phyloP scores from a whole-genome alignment of 1,139 yeast species.

The Yarrowia galli region DNA sequence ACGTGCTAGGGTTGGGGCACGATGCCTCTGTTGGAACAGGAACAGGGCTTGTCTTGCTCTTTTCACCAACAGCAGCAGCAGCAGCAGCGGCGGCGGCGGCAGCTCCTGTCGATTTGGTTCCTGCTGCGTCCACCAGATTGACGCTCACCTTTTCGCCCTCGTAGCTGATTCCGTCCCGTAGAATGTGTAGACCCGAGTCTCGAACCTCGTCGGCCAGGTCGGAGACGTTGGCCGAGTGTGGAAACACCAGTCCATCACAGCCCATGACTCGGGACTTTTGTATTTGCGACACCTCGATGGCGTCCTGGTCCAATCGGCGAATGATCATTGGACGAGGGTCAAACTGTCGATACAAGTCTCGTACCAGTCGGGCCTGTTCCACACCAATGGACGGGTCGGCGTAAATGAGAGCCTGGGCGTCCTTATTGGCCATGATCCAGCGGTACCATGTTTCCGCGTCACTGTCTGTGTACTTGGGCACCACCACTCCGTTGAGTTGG shows the following conservation, averaged over 20 bases:
- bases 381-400: conserved; percentile 14
- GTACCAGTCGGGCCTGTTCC: conserved; percentile 23
- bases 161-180: conserved; percentile 5
- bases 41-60: background rate
- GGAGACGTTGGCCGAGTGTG: conserved; percentile 2
- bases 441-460: conserved; percentile 11
- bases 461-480: conserved; percentile 1
- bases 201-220: conserved; percentile 8
- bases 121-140: background rate
- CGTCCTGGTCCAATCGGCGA: conserved; percentile 6
- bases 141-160: conserved; percentile 26
- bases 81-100: too few relatives aligned
- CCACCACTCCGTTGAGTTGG: conserved; percentile 22
- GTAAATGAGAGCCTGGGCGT: conserved; percentile 26
- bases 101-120: background rate
- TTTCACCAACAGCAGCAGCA: too few relatives aligned
- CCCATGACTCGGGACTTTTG: conserved; percentile 30
- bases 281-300: conserved; percentile 3
- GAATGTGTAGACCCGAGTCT: conserved; percentile 21
- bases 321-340: conserved; percentile 30
- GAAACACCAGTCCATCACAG: conserved; percentile 17
- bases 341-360: conserved; percentile 25
- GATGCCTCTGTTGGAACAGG: background rate
- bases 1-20: conserved; percentile 4
- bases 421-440: conserved; percentile 23